Conservation (phyloP, 495 filamentous ascomycete species). For the Penicillium waksmanii region DNA sequence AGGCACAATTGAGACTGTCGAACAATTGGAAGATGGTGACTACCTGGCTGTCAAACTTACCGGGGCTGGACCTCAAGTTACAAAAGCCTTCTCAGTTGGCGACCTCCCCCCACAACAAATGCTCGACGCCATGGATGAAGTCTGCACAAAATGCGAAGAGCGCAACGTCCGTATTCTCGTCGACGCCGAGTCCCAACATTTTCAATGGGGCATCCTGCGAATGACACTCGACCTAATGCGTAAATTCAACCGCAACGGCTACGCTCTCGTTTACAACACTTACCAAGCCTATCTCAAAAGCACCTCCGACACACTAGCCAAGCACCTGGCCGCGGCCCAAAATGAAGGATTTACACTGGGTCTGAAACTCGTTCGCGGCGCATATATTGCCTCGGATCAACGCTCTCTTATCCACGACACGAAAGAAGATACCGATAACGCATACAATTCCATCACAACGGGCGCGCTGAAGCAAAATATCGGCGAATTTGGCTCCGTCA, state of each 20-base stretch:
- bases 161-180: conserved; percentile 73
- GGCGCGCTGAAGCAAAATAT: conserved; percentile 39
- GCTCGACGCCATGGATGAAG: conserved; percentile 43
- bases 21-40: conserved; percentile 67
- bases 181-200: conserved; percentile 79
- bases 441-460: conserved; percentile 60
- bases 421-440: conserved; percentile 71
- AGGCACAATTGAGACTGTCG: conserved; percentile 72
- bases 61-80: conserved; percentile 33
- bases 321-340: conserved; percentile 64
- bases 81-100: conserved; percentile 35
- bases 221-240: conserved; percentile 76
- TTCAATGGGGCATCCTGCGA: conserved; percentile 76
- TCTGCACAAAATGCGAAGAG: conserved; percentile 42
- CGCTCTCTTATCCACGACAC: conserved; percentile 73
- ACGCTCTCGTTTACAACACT: conserved; percentile 66
- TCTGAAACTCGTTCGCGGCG: conserved; percentile 86
- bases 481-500: conserved; percentile 51
- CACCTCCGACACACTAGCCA: conserved; percentile 59
- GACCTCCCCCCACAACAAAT: conserved; percentile 39
- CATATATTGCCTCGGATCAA: conserved; percentile 81
- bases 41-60: conserved; percentile 76
- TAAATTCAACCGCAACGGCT: conserved; percentile 68
- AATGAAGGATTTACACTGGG: conserved; percentile 74
- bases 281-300: conserved; percentile 84